Evolutionary conservation across 2,329 filamentous ascomycete species (phyloP).

Genomic region (Ascochyta clinopodiicola): DNA sequence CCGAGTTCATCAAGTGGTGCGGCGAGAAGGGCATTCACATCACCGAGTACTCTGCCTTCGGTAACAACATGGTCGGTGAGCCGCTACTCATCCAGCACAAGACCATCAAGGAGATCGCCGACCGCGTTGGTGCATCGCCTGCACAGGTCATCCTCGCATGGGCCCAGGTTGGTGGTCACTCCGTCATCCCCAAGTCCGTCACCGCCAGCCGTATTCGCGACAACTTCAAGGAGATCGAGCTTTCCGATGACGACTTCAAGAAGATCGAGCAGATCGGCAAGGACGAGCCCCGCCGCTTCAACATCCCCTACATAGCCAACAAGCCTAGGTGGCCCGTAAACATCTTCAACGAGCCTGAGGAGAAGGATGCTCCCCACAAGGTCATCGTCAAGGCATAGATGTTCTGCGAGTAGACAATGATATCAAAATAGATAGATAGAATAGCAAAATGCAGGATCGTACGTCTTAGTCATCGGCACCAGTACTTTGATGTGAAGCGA

Average conservation of each 20-base stretch:
- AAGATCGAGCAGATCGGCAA: constrained; percentile 59
- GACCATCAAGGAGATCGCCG: constrained; percentile 72
- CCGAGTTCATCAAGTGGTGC: constrained; percentile 39
- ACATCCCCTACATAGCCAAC: constrained; percentile 51
- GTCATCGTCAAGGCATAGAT: constrained; percentile 40
- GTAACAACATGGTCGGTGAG: constrained; percentile 62
- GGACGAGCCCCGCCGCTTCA: constrained; percentile 66
- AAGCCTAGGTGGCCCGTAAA: constrained; percentile 64
- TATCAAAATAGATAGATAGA: constrained; percentile 11
- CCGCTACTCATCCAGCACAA: constrained; percentile 50
- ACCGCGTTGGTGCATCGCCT: constrained; percentile 67
- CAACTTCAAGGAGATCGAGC: constrained; percentile 43
- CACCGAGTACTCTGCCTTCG: constrained; percentile 54
- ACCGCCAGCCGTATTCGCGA: constrained; percentile 38
- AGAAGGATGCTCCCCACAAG: constrained; percentile 59
- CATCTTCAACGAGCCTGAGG: constrained; percentile 62
- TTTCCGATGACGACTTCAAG: constrained; percentile 35
- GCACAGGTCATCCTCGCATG: constrained; percentile 85
- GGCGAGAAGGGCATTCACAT: constrained; percentile 42
- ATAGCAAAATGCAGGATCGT: not conserved
- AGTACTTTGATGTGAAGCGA: too few species aligned
- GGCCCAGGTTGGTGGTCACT: constrained; percentile 70
- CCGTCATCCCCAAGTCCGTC: constrained; percentile 44
- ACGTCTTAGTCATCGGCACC: too few species aligned
- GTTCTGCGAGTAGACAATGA: not conserved